Percentiles rank a stretch among this genome's conserved stretches.
These are phyloP conservation scores for Ophiostoma sp. DNA, from an alignment of 2,329 filamentous ascomycete genomes.

Conservation along the genomic window DNA sequence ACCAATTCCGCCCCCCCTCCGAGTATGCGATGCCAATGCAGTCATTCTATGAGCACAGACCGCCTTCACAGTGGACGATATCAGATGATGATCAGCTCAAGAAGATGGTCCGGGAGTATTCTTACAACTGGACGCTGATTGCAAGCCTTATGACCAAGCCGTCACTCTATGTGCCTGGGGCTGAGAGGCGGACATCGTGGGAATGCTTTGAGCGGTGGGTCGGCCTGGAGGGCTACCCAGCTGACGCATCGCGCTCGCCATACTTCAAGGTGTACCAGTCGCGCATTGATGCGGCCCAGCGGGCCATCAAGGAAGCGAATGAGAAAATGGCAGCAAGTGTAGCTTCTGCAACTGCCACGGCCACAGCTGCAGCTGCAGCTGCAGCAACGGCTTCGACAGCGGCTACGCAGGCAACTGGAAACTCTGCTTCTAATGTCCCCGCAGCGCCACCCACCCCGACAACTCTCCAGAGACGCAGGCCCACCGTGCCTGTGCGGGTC, in stretches of 20 bases:
- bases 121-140: slow-evolving; percentile 97
- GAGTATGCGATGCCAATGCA: slow-evolving; percentile 88
- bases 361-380: slow-evolving; percentile 32
- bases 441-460: slow-evolving; percentile 34
- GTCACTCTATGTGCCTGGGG: slow-evolving; percentile 74
- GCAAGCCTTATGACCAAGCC: slow-evolving; percentile 70
- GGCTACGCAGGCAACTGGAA: slow-evolving; percentile 22
- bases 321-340: slow-evolving; percentile 41
- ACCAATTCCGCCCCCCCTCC: slow-evolving; percentile 88
- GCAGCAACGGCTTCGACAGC: slow-evolving; percentile 22
- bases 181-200: slow-evolving; percentile 90
- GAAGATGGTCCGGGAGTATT: slow-evolving; percentile 79
- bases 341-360: slow-evolving; percentile 28
- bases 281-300: slow-evolving; percentile 56
- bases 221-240: slow-evolving; percentile 79
- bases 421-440: slow-evolving; percentile 29
- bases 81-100: slow-evolving; percentile 88
- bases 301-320: slow-evolving; percentile 50
- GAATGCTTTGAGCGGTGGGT: slow-evolving; percentile 99
- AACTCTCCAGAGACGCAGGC: slow-evolving; percentile 55
- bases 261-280: slow-evolving; percentile 76
- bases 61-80: slow-evolving; percentile 84
- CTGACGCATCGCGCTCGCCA: slow-evolving; percentile 89
- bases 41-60: slow-evolving; percentile 81
- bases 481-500: slow-evolving; percentile 75